Evolutionary conservation across 345 rosid species (phyloP).

Genomic region (Euphorbia peplus): DNA sequence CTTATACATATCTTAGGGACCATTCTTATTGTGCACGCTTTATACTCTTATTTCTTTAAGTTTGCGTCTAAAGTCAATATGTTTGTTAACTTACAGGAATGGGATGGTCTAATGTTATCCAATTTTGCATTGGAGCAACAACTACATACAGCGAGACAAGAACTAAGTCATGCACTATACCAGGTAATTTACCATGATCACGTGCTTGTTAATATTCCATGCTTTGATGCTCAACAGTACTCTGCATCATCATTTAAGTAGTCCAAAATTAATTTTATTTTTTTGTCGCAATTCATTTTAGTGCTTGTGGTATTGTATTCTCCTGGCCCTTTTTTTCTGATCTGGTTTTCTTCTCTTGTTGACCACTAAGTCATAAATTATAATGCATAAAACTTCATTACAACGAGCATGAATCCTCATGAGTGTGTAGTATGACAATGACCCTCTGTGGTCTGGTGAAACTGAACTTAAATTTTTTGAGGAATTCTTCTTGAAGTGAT

Average conservation of each 20-base stretch:
- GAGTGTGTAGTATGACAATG: not conserved
- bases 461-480: not conserved
- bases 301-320: not conserved
- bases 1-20: no score
- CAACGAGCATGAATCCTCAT: not conserved
- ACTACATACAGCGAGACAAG: slow-evolving; percentile 92
- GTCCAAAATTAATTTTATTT: no score
- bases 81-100: slow-evolving; percentile 54
- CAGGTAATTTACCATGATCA: slow-evolving; percentile 51
- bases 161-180: slow-evolving; percentile 92
- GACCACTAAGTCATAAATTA: not conserved
- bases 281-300: not conserved
- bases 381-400: slow-evolving; percentile 1
- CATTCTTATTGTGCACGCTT: slow-evolving; percentile 2
- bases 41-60: not conserved
- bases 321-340: not conserved
- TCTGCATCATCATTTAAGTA: not conserved
- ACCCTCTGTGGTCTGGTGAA: not conserved
- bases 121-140: slow-evolving; percentile 97
- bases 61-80: slow-evolving; percentile 14
- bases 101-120: slow-evolving; percentile 95
- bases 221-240: no score
- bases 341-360: not conserved
- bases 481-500: no score
- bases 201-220: not conserved